A percentile compares a stretch with the other conserved stretches of the same genome.
Evolutionary conservation across 1,284 basidiomycete genomes (phyloP).

Genomic region (Marasmius sp.): DNA sequence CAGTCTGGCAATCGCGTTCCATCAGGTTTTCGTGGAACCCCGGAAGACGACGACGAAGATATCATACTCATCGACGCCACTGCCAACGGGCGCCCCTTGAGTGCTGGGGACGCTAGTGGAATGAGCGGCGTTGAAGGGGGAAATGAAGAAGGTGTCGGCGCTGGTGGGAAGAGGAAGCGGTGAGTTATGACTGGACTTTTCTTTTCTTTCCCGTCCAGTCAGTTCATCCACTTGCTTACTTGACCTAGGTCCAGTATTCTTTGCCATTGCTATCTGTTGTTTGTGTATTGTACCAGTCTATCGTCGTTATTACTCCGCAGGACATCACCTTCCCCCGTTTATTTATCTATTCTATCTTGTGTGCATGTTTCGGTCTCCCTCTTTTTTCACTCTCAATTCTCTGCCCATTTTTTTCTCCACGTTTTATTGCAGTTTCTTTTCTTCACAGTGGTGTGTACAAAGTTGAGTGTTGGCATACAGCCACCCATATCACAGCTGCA

Average conservation of each 20-base stretch:
- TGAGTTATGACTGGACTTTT: neutral
- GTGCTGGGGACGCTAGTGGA: neutral
- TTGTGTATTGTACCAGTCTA: neutral
- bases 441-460: too few species aligned
- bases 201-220: neutral
- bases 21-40: neutral
- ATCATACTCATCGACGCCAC: slow-evolving; percentile 3
- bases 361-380: too few species aligned
- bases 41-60: slow-evolving; percentile 1
- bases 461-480: too few species aligned
- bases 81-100: neutral
- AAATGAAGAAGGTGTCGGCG: neutral
- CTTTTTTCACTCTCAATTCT: too few species aligned
- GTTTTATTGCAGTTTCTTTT: too few species aligned
- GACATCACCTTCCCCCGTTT: neutral
- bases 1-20: neutral
- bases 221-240: neutral
- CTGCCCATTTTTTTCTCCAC: too few species aligned
- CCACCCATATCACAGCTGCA: too few species aligned
- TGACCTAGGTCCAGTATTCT: neutral
- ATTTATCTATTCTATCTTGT: neutral
- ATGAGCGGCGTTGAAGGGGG: neutral
- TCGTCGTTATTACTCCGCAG: neutral
- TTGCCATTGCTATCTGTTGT: neutral
- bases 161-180: slow-evolving; percentile 10